phyloP scores from a whole-genome alignment of 2,329 filamentous ascomycete genomes.

The Microcyclosporella mali region DNA sequence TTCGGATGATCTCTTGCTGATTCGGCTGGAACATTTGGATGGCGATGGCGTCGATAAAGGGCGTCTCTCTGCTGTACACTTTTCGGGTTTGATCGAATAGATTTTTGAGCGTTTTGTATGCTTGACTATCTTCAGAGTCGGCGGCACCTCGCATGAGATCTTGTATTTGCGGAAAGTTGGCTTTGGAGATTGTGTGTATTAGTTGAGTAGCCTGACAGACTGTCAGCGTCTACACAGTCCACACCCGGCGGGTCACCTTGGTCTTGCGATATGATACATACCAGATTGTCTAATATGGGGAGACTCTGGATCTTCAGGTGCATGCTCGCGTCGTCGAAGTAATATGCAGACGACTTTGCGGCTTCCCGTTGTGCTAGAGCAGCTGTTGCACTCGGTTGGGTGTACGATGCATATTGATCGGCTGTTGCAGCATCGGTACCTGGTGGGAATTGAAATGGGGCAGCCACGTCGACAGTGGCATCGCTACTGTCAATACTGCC shows the following conservation, averaged over 20 bases:
- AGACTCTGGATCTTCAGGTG: constrained; percentile 54
- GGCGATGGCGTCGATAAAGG: constrained; percentile 44
- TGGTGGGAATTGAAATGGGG: constrained; percentile 5
- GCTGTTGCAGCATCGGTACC: constrained; percentile 6
- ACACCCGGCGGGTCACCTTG: no score
- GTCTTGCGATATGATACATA: constrained; percentile 34
- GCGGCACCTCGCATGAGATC: constrained; percentile 45
- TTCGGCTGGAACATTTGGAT: constrained; percentile 32
- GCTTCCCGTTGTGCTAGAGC: constrained; percentile 9
- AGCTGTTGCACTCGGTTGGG: constrained; percentile 4
- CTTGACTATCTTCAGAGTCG: constrained; percentile 43
- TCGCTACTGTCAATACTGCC: constrained; percentile 6
- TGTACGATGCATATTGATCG: constrained; percentile 14
- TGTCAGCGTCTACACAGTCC: no score
- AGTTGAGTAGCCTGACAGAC: constrained; percentile 51
- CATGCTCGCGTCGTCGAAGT: constrained; percentile 38
- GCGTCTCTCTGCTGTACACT: constrained; percentile 51
- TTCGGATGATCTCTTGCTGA: constrained; percentile 56
- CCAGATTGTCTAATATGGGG: constrained; percentile 56
- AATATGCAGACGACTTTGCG: constrained; percentile 20
- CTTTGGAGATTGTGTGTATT: constrained; percentile 51
- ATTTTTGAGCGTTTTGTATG: constrained; percentile 56
- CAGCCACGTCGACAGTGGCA: constrained; percentile 6
- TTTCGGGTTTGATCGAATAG: constrained; percentile 59
- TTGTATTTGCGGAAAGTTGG: constrained; percentile 51